Base-by-base conservation (phyloP, 371 early-diverging fungal genomes). In the Apophysomyces elegans region DNA sequence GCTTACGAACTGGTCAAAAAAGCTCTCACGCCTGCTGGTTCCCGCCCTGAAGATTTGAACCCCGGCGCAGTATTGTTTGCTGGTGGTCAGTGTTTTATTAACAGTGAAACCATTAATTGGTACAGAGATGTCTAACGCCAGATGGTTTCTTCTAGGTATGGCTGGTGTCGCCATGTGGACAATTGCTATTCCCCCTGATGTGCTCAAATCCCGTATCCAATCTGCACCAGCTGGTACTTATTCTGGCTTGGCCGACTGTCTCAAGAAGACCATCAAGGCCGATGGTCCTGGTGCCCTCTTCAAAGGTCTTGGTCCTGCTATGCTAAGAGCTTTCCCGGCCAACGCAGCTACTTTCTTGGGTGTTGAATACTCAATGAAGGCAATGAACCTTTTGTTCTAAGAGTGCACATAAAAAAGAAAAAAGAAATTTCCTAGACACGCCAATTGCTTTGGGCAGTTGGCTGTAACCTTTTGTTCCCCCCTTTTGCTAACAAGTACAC, bases 161-260 rank as follows among this genome's bases (percentile, higher is more conserved):
- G 90, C 91, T 67, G 90, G 92, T 77, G 90, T 92, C 63, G 90
- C 91, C 63, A 92, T 90, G 90, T 93, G 92, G 93, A 86, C 88
- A 39, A 90, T 91, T 77, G 92, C 93, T 59, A 88, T 88, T 81
- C 99, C 99, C 14, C 94, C 96, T 45, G 98, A 98, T 87, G 97
- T 97, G 41, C 86, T 99, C 77, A 99, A 99, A 81, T 96, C 97
- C 41, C 92, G 97, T 50, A 89, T 97, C 66, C 99, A 99, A 84
- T 88, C 98, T 12, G 91, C 96, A 0, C 96, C 98, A 32, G 92
- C 93, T 60, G 99, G 98, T 59, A 96, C 91, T 54, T 96, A 97
- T 84, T 86, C 81, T 37, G 97, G 97, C 39, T 70, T 91, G 60
- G 63, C 80, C 14, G 91, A 93, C 71, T 91, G 91, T 59, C 91